phyloP scores from a whole-genome alignment of 306 rosid genomes.

The Spatholobus suberectus region DNA sequence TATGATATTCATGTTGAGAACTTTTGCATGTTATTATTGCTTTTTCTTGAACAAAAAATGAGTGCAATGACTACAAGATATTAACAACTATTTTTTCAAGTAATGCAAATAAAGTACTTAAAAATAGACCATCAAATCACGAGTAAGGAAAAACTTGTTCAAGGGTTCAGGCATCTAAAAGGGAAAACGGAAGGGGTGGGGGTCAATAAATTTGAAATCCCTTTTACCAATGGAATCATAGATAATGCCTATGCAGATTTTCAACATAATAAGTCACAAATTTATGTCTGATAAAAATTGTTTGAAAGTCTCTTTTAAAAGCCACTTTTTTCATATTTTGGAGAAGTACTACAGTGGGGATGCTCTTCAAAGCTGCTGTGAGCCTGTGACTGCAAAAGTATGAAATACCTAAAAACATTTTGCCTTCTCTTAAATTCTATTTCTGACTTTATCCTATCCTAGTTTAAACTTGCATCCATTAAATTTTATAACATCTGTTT shows the following conservation, averaged over 20 bases:
- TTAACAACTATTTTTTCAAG: neutral
- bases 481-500: neutral
- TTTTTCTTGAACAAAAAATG: neutral
- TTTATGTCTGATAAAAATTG: neutral
- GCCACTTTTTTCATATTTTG: too few relatives aligned
- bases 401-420: neutral
- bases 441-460: neutral
- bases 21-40: neutral
- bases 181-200: neutral
- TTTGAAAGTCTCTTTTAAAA: neutral
- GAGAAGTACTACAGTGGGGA: neutral
- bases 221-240: neutral
- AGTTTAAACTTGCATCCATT: neutral
- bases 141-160: constrained; percentile 5
- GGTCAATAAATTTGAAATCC: neutral
- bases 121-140: constrained; percentile 7
- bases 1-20: constrained; percentile 9
- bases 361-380: neutral
- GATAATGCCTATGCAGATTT: neutral
- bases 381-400: neutral
- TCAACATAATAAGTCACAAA: neutral
- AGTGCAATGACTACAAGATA: constrained; percentile 20
- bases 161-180: neutral
- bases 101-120: neutral
- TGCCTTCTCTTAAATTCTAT: neutral